Evolutionary conservation across 2,329 filamentous ascomycete genomes (phyloP).

Genomic region (Aureobasidium sp.): DNA sequence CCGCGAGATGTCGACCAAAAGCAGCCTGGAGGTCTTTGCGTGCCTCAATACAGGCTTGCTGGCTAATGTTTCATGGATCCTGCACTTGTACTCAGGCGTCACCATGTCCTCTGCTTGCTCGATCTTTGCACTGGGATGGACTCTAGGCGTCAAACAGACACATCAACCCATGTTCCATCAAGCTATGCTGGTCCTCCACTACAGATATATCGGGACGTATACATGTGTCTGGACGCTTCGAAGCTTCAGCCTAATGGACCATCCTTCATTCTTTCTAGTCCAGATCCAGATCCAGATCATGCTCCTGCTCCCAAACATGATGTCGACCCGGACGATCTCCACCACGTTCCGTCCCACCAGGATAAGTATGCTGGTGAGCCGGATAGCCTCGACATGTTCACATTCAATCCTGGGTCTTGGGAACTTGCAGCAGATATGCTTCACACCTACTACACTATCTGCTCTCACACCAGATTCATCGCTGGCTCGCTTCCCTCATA

Average conservation of each 20-base stretch:
- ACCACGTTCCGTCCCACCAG: not conserved
- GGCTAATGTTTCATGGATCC: not conserved
- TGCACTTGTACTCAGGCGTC: too few species aligned
- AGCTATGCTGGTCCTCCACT: not conserved
- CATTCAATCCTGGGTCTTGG: not conserved
- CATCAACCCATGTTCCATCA: not conserved
- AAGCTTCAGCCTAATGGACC: not conserved
- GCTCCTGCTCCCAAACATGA: not conserved
- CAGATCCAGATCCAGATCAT: not conserved
- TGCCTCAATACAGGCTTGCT: not conserved
- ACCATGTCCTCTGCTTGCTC: too few species aligned
- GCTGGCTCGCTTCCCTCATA: not conserved
- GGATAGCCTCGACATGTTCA: not conserved
- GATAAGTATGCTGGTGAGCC: not conserved
- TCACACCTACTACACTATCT: not conserved
- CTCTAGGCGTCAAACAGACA: too few species aligned
- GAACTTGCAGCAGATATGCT: constrained; percentile 1
- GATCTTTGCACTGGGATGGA: too few species aligned
- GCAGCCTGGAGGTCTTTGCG: not conserved
- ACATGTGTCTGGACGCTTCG: not conserved
- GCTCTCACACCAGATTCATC: not conserved
- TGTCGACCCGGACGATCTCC: not conserved
- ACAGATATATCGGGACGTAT: not conserved
- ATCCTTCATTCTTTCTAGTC: not conserved
- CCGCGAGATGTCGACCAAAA: not conserved